A percentile compares a stretch with the other conserved stretches of the same genome.
These are phyloP conservation scores for Isatis tinctoria DNA, from an alignment of 345 rosid species.

Conservation along the genomic window DNA sequence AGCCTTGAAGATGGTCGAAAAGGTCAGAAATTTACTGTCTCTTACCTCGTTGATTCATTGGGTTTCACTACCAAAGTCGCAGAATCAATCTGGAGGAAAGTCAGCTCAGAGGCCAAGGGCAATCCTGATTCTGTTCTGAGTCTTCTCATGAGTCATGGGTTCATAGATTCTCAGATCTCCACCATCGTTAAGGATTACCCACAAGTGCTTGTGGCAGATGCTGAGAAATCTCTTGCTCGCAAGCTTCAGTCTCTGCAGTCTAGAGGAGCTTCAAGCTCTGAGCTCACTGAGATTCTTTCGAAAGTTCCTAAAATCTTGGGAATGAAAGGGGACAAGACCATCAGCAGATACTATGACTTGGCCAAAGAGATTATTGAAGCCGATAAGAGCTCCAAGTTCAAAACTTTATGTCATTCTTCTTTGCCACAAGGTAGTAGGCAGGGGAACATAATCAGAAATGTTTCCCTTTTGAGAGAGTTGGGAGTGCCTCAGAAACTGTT, in stretches of 20 bases:
- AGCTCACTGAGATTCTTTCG: neutral
- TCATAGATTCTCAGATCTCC: slow-evolving; percentile 27
- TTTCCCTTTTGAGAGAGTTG: neutral
- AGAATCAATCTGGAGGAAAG: too few species aligned
- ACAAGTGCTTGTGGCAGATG: neutral
- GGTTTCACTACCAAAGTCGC: too few species aligned
- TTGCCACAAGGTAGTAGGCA: neutral
- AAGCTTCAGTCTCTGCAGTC: neutral
- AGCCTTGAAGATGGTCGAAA: too few species aligned
- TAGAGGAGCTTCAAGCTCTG: neutral
- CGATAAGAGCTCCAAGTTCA: neutral
- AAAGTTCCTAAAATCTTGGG: neutral
- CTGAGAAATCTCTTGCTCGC: slow-evolving; percentile 25
- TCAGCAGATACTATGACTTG: neutral
- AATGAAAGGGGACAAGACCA: neutral
- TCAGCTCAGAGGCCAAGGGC: too few species aligned
- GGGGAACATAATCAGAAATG: neutral
- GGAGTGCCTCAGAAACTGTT: neutral
- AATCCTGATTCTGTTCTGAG: too few species aligned
- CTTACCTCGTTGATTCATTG: too few species aligned
- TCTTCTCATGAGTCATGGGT: too few species aligned
- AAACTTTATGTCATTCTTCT: neutral
- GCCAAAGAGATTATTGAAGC: neutral
- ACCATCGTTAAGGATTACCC: slow-evolving; percentile 1
- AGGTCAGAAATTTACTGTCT: too few species aligned